Percentiles rank a stretch among this genome's conserved stretches.
phyloP scores from a whole-genome alignment of 495 filamentous ascomycete species.

The Wilcoxina mikolae region DNA sequence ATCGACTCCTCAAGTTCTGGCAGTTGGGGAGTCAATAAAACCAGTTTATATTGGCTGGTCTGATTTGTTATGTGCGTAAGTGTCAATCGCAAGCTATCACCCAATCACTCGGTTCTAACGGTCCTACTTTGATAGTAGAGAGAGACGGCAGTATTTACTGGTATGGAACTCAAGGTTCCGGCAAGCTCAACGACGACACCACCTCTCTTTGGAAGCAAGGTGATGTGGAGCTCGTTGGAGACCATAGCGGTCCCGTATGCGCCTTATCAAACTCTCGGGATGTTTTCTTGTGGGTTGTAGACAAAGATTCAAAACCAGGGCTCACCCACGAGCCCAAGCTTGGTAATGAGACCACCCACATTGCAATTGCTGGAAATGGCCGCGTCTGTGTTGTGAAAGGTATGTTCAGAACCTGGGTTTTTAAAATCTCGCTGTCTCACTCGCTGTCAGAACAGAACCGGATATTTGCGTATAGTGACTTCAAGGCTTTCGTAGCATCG shows the following conservation, averaged over 20 bases:
- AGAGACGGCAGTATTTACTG: too few relatives aligned
- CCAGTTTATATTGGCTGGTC: conserved; percentile 21
- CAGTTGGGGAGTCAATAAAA: background rate
- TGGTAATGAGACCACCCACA: background rate
- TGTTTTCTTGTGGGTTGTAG: too few relatives aligned
- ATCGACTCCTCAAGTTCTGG: background rate
- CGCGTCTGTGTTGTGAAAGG: conserved; percentile 7
- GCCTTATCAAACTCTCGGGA: background rate
- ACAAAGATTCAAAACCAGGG: background rate
- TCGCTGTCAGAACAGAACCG: background rate
- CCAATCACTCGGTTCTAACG: too few relatives aligned
- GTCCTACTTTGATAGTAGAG: too few relatives aligned
- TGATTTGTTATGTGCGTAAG: conserved; percentile 18
- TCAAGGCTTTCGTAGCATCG: conserved; percentile 8
- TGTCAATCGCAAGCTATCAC: too few relatives aligned
- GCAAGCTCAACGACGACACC: too few relatives aligned
- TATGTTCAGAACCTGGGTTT: background rate
- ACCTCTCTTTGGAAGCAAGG: too few relatives aligned
- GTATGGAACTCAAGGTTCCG: too few relatives aligned
- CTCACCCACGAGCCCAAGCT: background rate
- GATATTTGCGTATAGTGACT: background rate
- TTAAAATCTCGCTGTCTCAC: background rate
- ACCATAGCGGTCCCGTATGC: background rate
- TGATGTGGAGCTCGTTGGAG: background rate
- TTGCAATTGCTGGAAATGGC: conserved; percentile 22